phyloP scores from a whole-genome alignment of 768 basidiomycete species.

The Boletus huronensis region DNA sequence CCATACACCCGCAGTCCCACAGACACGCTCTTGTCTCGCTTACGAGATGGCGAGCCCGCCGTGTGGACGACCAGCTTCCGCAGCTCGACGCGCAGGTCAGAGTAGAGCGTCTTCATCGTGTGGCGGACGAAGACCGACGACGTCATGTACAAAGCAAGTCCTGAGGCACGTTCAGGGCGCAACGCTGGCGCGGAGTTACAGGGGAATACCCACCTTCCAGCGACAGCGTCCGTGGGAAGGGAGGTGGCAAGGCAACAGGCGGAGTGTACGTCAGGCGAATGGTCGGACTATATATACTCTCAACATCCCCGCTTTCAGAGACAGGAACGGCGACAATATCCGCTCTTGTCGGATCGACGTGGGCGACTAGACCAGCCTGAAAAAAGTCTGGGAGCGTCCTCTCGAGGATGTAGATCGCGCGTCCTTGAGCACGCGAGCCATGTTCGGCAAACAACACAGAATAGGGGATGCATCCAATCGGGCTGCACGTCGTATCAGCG shows the following conservation, averaged over 20 bases:
- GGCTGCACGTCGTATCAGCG: slow-evolving; percentile 31
- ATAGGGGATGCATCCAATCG: neutral
- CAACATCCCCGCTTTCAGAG: slow-evolving; percentile 29
- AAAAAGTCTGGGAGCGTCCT: slow-evolving; percentile 75
- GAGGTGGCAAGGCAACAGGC: slow-evolving; percentile 58
- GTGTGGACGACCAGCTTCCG: slow-evolving; percentile 41
- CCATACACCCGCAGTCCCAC: slow-evolving; percentile 57
- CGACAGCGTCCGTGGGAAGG: slow-evolving; percentile 65
- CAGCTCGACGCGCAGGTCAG: slow-evolving; percentile 57
- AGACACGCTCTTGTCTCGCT: slow-evolving; percentile 56
- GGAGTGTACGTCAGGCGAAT: slow-evolving; percentile 67
- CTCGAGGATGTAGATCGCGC: slow-evolving; percentile 65
- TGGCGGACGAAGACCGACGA: slow-evolving; percentile 68
- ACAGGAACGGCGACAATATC: slow-evolving; percentile 20
- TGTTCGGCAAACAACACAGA: neutral
- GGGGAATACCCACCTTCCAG: slow-evolving; percentile 54
- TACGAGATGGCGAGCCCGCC: neutral
- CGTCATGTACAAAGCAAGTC: slow-evolving; percentile 68
- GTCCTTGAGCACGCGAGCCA: slow-evolving; percentile 42
- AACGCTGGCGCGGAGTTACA: neutral
- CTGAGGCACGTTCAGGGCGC: slow-evolving; percentile 35
- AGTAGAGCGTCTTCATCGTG: slow-evolving; percentile 72
- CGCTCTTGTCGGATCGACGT: slow-evolving; percentile 45
- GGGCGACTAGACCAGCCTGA: slow-evolving; percentile 56
- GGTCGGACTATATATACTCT: slow-evolving; percentile 60